Percentiles rank a stretch among this genome's conserved stretches.
Conservation (phyloP, 495 filamentous ascomycete genomes). For the Pseudoneurospora amorphoporcata region DNA sequence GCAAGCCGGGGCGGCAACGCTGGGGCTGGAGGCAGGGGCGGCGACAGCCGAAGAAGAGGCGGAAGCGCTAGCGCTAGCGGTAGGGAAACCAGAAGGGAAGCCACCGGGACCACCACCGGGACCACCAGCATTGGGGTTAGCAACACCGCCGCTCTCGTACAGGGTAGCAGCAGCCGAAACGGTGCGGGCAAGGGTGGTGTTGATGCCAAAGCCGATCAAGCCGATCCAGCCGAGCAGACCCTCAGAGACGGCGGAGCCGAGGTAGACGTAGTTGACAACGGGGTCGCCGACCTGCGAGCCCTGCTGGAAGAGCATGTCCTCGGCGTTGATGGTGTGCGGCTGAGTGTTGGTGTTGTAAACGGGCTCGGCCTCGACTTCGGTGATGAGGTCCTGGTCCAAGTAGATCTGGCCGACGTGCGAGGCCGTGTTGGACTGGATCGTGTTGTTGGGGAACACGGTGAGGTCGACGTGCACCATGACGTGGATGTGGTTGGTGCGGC, state of each 20-base stretch:
- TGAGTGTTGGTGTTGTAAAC: slow-evolving; percentile 50
- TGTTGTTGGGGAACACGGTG: slow-evolving; percentile 35
- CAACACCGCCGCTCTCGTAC: slow-evolving; percentile 15
- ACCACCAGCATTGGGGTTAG: slow-evolving; percentile 5
- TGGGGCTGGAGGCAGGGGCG: neutral
- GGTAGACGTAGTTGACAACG: slow-evolving; percentile 41
- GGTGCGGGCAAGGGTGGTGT: slow-evolving; percentile 18
- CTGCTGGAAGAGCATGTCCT: slow-evolving; percentile 34
- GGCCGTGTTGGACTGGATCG: slow-evolving; percentile 31
- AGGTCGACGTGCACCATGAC: slow-evolving; percentile 38
- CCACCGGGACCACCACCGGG: neutral
- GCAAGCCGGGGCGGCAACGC: neutral
- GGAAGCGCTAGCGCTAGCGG: neutral
- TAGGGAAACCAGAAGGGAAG: neutral
- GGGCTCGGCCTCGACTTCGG: slow-evolving; percentile 41
- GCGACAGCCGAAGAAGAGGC: neutral
- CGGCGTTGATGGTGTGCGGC: slow-evolving; percentile 36
- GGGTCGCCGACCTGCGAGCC: slow-evolving; percentile 40
- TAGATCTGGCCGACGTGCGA: slow-evolving; percentile 55
- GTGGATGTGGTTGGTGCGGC: slow-evolving; percentile 35
- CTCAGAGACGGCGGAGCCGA: slow-evolving; percentile 43
- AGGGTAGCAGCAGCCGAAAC: slow-evolving; percentile 8
- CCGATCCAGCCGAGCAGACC: slow-evolving; percentile 48
- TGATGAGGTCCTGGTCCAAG: slow-evolving; percentile 50
- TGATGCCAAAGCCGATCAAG: slow-evolving; percentile 46